Evolutionary conservation across 345 rosid species (phyloP).

Genomic region (Brassica cretica): DNA sequence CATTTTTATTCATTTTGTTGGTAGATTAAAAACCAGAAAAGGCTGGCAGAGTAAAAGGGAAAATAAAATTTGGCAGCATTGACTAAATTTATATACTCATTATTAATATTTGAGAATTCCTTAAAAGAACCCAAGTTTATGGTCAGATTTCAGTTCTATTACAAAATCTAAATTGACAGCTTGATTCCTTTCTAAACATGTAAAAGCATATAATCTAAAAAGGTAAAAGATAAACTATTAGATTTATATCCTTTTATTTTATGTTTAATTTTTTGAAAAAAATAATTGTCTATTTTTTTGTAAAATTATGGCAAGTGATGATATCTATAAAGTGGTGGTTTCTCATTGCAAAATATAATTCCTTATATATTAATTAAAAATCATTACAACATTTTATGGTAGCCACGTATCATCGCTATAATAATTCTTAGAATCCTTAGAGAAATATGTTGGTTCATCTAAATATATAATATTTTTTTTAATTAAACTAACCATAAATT

Average conservation of each 20-base stretch:
- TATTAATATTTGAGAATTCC: background rate
- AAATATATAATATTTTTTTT: too few relatives aligned
- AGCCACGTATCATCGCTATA: too few relatives aligned
- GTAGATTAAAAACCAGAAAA: background rate
- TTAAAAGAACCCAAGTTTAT: background rate
- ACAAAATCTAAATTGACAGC: background rate
- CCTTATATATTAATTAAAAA: too few relatives aligned
- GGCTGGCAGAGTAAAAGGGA: background rate
- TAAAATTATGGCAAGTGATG: background rate
- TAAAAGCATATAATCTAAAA: background rate
- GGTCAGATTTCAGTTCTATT: background rate
- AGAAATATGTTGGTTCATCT: too few relatives aligned
- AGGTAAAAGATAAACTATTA: background rate
- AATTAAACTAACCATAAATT: too few relatives aligned
- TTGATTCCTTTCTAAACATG: background rate
- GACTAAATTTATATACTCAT: constrained; percentile 3
- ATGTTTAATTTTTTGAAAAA: background rate
- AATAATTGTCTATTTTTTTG: background rate
- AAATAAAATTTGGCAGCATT: background rate
- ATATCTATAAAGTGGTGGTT: background rate
- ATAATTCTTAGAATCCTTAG: too few relatives aligned
- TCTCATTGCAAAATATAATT: constrained; percentile 15
- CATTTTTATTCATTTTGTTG: background rate
- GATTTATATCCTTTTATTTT: background rate
- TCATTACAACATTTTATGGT: too few relatives aligned